Base-by-base conservation (phyloP, 176 grass and related monocot species). In the Musa troglodytarum region DNA sequence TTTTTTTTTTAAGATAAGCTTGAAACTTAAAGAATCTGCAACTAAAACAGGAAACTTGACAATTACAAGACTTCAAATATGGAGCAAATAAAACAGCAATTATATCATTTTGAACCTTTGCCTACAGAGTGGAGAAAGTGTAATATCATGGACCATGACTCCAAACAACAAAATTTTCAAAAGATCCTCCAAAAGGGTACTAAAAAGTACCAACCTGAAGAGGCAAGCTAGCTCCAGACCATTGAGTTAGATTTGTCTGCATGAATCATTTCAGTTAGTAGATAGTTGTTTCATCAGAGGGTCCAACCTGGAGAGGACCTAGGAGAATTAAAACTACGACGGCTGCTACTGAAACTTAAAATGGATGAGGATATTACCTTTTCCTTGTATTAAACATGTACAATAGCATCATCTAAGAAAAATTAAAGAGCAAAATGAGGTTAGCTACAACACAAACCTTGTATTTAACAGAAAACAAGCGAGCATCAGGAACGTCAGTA, bases 181-280 rank as follows among this genome's bases (percentile, higher is more conserved):
- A 15, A 15, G 24, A 29, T 29, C 25, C 65, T 50, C 68, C 17
- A 21, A 25, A 43, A 21, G 52, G 43, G 17, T 51, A 70, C 43
- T 25, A 13, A 51, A 28, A 57, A 86, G 53, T 13, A 89, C 76
- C 67, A 81, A 96, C 94, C 94, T 98, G 94, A 89, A 98, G 90
- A 3, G 94, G 90, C 80, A 98, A 76, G 75, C 88, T 98, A 78
- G 94, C 94, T 89, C 94, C 94, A 52, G 90, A 85, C 94, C 94
- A 98, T 79, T 93, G 89, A 50, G 94, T 93, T 71, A 98, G 83
- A 93, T 98, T 98, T 85, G 94, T 98, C 90, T 98, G 89, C 87
- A 83, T 53, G 68, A 87, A 82, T 69, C 78, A 86, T 87, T 83
- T 78, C 14, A 83, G 79, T 81, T 63, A 62, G 4, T 85, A 81